These are phyloP conservation scores for Pyronema omphalodes DNA, from an alignment of 495 filamentous ascomycete species.

Conservation along the genomic window DNA sequence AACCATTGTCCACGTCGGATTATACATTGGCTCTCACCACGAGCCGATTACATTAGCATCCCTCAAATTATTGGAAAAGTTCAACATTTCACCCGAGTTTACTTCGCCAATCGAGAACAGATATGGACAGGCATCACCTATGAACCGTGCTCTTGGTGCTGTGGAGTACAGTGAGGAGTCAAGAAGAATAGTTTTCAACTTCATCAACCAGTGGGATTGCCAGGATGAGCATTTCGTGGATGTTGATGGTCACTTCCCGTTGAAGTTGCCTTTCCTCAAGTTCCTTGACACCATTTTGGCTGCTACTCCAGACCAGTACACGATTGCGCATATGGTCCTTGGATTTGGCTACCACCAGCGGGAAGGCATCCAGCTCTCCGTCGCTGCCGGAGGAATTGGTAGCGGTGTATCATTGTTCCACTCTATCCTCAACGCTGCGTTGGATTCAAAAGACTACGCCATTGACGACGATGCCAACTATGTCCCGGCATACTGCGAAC, in stretches of 20 bases:
- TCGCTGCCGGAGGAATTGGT: slow-evolving; percentile 20
- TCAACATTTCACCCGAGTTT: slow-evolving; percentile 64
- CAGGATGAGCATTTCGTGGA: slow-evolving; percentile 10
- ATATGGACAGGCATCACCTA: slow-evolving; percentile 13
- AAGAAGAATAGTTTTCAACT: slow-evolving; percentile 21
- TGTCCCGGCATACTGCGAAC: slow-evolving; percentile 11
- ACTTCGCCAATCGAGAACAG: slow-evolving; percentile 34
- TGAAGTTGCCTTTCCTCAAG: slow-evolving; percentile 60
- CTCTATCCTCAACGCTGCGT: slow-evolving; percentile 45
- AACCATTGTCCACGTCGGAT: slow-evolving; percentile 57
- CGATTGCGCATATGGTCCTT: slow-evolving; percentile 74
- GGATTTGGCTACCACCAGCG: slow-evolving; percentile 53
- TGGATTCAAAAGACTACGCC: slow-evolving; percentile 31
- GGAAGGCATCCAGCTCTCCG: slow-evolving; percentile 18
- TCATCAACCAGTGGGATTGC: slow-evolving; percentile 22
- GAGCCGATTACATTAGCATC: slow-evolving; percentile 55
- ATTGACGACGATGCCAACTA: background rate
- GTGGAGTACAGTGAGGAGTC: slow-evolving; percentile 21
- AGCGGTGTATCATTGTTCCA: slow-evolving; percentile 62
- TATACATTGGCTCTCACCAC: slow-evolving; percentile 67
- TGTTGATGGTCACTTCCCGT: slow-evolving; percentile 35
- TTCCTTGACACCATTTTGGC: slow-evolving; percentile 64
- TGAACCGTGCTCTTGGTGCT: slow-evolving; percentile 17
- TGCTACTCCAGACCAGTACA: slow-evolving; percentile 50
- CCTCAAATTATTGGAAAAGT: slow-evolving; percentile 61